Evolutionary conservation across 495 filamentous ascomycete species (phyloP), one percentile per base, ranked within the genome.

Genomic region (Penicillium daleae): DNA sequence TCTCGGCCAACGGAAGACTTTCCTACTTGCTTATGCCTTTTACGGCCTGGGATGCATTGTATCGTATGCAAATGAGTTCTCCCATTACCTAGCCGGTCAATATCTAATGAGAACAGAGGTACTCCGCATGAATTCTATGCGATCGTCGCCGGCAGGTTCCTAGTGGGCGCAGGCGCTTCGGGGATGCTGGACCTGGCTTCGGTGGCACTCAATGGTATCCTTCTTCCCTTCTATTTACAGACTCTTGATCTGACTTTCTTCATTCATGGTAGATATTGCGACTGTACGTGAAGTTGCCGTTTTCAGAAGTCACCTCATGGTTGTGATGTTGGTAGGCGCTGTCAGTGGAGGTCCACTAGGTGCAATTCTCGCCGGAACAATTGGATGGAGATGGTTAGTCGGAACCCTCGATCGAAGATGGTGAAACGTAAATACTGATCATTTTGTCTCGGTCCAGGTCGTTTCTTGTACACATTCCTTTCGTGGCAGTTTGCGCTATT

Each of bases 171-270:
- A 10, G 40, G 40, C 40, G 40, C 40, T 46, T 46, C 40, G 40
- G 40, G 21, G 8, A 46, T 46, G 40, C 40, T 46, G 19, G 40
- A 46, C 40, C 40, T 46, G n/a, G 40, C 40, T 46, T 46, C 40
- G 21, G 40, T 46, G 19, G 40, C 40, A 22, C 40, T 46, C n/a
- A 46, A 46, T 6, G 40, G 40, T 46, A 46, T 46, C 1, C 40
- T 21, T 1, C 21, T 22, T 3, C 40, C 40, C n/a, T 12, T 0
- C 10, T 46, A 42, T 42, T 42, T 1, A 1, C 35, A 39, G 5
- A 10, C 13, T 6, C 3, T 39, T 10, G 4, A 19, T 5, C 39
- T 42, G 12, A 19, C 17, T 17, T 42, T n/a, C 19, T n/a, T n/a
- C 6, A 3, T 19, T 8, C 15, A 15, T 2, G 3, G 3, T 42